phyloP scores from a whole-genome alignment of 73 alveolate genomes.

The Tetrahymena thermophila region DNA sequence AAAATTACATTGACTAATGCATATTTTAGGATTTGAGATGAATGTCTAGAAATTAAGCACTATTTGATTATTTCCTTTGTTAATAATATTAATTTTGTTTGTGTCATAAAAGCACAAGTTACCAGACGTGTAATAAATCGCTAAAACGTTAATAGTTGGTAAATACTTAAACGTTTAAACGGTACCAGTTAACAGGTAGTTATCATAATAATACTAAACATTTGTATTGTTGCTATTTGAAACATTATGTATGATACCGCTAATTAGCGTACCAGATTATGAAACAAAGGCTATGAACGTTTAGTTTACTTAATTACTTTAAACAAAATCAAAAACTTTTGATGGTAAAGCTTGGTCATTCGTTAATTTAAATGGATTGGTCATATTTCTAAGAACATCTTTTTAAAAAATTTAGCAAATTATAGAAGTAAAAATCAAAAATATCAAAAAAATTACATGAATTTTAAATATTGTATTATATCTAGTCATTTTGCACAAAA shows the following conservation, averaged over 20 bases:
- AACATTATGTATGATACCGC: not conserved
- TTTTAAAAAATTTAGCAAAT: not conserved
- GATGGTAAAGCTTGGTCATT: not conserved
- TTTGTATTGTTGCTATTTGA: not conserved
- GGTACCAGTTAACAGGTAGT: not conserved
- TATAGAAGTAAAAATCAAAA: not conserved
- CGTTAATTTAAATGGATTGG: not conserved
- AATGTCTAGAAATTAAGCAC: not conserved
- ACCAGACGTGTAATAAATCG: not conserved
- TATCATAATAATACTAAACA: not conserved
- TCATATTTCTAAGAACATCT: not conserved
- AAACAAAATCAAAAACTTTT: not conserved
- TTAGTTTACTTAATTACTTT: too few species aligned
- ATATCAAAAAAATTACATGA: not conserved
- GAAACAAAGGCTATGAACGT: too few species aligned
- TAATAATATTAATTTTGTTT: not conserved
- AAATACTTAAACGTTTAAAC: not conserved
- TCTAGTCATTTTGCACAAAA: not conserved
- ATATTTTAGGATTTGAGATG: not conserved
- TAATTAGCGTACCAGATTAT: not conserved
- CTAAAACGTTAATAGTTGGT: not conserved
- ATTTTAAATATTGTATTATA: not conserved
- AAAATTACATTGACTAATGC: too few species aligned
- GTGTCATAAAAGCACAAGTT: not conserved
- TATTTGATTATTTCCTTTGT: not conserved